Evolutionary conservation across 352 stramenopile species (phyloP), one percentile per base, ranked within the genome.

Genomic region (Pythium rhizo-oryzae): DNA sequence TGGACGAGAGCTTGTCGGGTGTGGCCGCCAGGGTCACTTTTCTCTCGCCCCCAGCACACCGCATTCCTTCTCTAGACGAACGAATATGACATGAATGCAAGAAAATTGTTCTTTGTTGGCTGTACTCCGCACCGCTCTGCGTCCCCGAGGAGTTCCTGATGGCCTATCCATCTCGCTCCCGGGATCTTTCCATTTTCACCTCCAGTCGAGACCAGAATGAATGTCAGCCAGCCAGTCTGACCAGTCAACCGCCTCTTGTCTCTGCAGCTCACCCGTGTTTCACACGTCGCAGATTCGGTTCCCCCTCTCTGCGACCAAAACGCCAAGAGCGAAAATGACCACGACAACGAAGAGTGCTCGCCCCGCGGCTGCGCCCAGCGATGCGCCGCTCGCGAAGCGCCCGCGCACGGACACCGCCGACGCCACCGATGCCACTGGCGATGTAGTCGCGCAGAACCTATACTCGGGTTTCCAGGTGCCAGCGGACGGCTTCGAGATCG

Each of bases 401-500:
- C 49, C 74, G 54, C 80, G 82, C 61, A 82, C 60, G 0, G 75
- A 75, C 43, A 57, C 78, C 47, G 37, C 49, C 13, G 39, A 23
- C 1, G 19, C 33, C 37, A 19, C 4, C 13, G 7, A 16, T 11
- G 21, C 9, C 6, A 11, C n/a, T n/a, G n/a, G 30, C 54, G n/a
- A 13, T 33, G 54, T 37, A 21, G 18, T 3, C 12, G 8, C 39
- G 39, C 39, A 78, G 55, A 92, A 91, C 71, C 71, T 76, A 54
- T 94, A 94, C 74, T 74, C 71, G 8, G 87, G 87, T 54, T 92
- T 81, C 59, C 53, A 58, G 1, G 55, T 93, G 18, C 77, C 82
- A 0, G 30, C 62, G n/a, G 71, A 76, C 39, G 71, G 82, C 52
- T 89, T 73, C 58, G 4, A 65, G 49, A 71, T 94, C 53, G 75